phyloP scores from a whole-genome alignment of 495 filamentous ascomycete species.

The Antarctomyces pellizariae region DNA sequence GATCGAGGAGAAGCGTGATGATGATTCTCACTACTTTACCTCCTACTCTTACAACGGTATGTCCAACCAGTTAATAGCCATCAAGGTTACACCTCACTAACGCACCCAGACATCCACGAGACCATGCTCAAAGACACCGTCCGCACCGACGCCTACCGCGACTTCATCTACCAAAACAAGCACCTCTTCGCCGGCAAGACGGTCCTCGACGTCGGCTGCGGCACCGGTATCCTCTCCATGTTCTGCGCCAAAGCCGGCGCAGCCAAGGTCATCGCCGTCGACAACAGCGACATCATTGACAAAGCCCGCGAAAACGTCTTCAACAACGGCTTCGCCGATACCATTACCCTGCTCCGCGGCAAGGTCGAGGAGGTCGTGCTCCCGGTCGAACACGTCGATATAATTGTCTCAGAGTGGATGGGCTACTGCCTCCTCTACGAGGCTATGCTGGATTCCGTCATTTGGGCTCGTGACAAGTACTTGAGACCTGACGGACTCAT shows the following conservation, averaged over 20 bases:
- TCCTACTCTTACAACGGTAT: conserved; percentile 62
- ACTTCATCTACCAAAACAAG: conserved; percentile 93
- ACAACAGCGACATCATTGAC: conserved; percentile 91
- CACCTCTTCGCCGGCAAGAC: conserved; percentile 95
- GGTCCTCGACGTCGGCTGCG: conserved; percentile 93
- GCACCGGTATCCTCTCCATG: conserved; percentile 59
- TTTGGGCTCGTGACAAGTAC: conserved; percentile 84
- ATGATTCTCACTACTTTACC: conserved; percentile 52
- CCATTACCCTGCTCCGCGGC: conserved; percentile 79
- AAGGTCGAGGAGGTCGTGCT: conserved; percentile 90
- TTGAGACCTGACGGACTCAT: conserved; percentile 65
- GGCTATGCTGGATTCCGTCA: conserved; percentile 90
- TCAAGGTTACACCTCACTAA: conserved; percentile 3
- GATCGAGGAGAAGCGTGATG: conserved; percentile 19
- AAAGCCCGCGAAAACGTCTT: conserved; percentile 83
- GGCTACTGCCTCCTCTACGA: conserved; percentile 97
- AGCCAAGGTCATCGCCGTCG: conserved; percentile 83
- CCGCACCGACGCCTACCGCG: conserved; percentile 83
- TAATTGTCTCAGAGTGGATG: conserved; percentile 99
- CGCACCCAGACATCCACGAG: conserved; percentile 54
- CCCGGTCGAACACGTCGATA: conserved; percentile 78
- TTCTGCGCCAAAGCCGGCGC: conserved; percentile 90
- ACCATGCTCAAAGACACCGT: conserved; percentile 92
- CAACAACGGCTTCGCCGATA: conserved; percentile 56
- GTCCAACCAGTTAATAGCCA: conserved; percentile 4